phyloP scores from a whole-genome alignment of 495 filamentous ascomycete species.

The Neurospora tetraspora region DNA sequence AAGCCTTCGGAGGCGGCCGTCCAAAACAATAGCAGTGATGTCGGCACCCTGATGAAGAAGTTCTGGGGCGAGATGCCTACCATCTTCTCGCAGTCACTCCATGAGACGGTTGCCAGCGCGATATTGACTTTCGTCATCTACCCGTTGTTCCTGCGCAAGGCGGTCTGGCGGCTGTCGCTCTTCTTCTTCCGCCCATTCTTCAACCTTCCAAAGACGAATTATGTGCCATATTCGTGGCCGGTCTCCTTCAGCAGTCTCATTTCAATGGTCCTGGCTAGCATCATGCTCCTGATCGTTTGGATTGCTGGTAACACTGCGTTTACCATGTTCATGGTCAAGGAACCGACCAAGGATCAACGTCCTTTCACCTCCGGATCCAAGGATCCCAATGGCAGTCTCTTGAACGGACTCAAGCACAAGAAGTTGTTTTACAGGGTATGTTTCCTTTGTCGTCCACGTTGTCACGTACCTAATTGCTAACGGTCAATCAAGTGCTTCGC shows the following conservation, averaged over 20 bases:
- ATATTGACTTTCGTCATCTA: slow-evolving; percentile 51
- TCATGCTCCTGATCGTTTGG: slow-evolving; percentile 62
- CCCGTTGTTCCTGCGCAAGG: slow-evolving; percentile 47
- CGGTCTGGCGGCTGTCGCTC: slow-evolving; percentile 57
- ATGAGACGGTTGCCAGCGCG: slow-evolving; percentile 32
- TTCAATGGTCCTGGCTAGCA: slow-evolving; percentile 53
- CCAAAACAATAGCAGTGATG: slow-evolving; percentile 19
- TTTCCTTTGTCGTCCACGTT: background rate
- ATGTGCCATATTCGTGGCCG: slow-evolving; percentile 48
- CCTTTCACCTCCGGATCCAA: slow-evolving; percentile 76
- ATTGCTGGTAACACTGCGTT: slow-evolving; percentile 66
- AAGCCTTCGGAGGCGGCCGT: slow-evolving; percentile 17
- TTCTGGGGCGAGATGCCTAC: slow-evolving; percentile 23
- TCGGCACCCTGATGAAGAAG: slow-evolving; percentile 15
- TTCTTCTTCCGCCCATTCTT: slow-evolving; percentile 60
- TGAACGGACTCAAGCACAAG: slow-evolving; percentile 72
- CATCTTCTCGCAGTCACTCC: slow-evolving; percentile 22
- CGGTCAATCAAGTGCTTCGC: slow-evolving; percentile 52
- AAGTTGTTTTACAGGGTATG: slow-evolving; percentile 52
- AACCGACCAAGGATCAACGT: slow-evolving; percentile 70
- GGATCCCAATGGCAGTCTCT: slow-evolving; percentile 84
- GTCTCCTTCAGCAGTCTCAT: slow-evolving; percentile 46
- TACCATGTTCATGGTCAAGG: slow-evolving; percentile 62
- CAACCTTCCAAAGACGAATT: slow-evolving; percentile 59
- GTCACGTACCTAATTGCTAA: slow-evolving; percentile 12